Evolutionary conservation across 2,329 filamentous ascomycete species (phyloP).

Genomic region (Periconia sp.): DNA sequence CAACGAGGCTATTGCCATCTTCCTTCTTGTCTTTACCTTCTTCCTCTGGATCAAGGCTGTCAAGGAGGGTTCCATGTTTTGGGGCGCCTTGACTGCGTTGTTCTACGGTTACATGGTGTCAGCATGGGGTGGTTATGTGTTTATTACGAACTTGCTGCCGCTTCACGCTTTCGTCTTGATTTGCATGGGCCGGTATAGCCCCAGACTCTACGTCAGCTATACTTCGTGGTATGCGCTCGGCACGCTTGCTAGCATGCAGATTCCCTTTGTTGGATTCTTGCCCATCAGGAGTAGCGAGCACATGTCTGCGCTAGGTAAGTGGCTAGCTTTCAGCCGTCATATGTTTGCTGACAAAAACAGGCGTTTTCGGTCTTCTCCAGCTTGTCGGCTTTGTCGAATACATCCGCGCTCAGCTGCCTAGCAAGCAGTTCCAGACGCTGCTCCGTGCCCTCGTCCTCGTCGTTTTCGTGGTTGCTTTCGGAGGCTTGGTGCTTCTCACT

Average conservation of each 20-base stretch:
- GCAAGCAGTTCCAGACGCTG: conserved; percentile 92
- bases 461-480: conserved; percentile 75
- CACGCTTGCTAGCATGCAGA: conserved; percentile 97
- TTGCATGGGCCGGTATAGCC: conserved; percentile 96
- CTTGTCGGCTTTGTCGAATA: conserved; percentile 92
- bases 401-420: conserved; percentile 83
- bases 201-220: conserved; percentile 92
- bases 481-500: conserved; percentile 80
- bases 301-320: conserved; percentile 90
- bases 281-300: conserved; percentile 97
- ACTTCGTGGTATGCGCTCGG: conserved; percentile 98
- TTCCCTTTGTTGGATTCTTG: conserved; percentile 97
- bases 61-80: conserved; percentile 95
- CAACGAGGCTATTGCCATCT: conserved; percentile 99
- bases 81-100: conserved; percentile 90
- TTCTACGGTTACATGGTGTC: conserved; percentile 99
- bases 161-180: conserved; percentile 93
- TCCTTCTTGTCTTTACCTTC: conserved; percentile 97
- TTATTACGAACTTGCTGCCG: conserved; percentile 96
- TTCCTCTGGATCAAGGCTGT: conserved; percentile 99
- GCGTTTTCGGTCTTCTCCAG: conserved; percentile 94
- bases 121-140: conserved; percentile 99
- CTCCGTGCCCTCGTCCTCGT: conserved; percentile 76
- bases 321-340: too few species aligned
- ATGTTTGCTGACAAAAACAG: conserved; percentile 54